Conservation (phyloP, 441 rosid genomes). For the Adansonia rubrostipa region DNA sequence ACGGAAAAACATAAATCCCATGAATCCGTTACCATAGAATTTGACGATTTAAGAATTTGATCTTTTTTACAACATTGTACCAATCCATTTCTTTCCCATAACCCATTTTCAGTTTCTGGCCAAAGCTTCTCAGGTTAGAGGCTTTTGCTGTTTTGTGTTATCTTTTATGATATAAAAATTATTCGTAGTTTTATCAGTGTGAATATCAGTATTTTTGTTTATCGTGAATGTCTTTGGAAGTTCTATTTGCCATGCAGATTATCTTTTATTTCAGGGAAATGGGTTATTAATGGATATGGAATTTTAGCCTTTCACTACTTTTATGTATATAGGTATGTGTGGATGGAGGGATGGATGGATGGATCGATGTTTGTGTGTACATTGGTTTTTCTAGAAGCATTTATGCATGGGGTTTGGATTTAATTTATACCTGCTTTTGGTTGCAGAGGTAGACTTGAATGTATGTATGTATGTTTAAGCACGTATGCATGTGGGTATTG, state of each 20-base stretch:
- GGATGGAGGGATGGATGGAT: background rate
- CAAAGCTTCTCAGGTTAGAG: slow-evolving; percentile 23
- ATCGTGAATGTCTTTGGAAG: background rate
- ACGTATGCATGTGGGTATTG: background rate
- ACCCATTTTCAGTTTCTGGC: slow-evolving; percentile 22
- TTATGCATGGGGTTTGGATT: background rate
- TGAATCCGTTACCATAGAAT: background rate
- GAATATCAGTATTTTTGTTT: background rate
- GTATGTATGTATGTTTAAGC: background rate
- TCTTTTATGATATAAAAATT: background rate
- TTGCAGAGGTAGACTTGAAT: background rate
- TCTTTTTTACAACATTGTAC: slow-evolving; percentile 4
- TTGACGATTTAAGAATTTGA: background rate
- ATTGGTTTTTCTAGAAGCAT: background rate
- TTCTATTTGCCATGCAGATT: background rate
- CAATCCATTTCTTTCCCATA: slow-evolving; percentile 21
- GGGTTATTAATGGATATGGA: background rate
- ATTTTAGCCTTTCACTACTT: background rate
- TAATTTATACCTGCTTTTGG: background rate
- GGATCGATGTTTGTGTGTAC: background rate
- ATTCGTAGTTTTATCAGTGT: background rate
- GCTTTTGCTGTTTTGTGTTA: background rate
- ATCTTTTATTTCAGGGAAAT: background rate
- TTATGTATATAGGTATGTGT: background rate
- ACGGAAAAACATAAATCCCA: background rate